Evolutionary conservation across 352 stramenopile species (phyloP), one percentile per base, ranked within the genome.

Genomic region (Globisporangium cederbergense): DNA sequence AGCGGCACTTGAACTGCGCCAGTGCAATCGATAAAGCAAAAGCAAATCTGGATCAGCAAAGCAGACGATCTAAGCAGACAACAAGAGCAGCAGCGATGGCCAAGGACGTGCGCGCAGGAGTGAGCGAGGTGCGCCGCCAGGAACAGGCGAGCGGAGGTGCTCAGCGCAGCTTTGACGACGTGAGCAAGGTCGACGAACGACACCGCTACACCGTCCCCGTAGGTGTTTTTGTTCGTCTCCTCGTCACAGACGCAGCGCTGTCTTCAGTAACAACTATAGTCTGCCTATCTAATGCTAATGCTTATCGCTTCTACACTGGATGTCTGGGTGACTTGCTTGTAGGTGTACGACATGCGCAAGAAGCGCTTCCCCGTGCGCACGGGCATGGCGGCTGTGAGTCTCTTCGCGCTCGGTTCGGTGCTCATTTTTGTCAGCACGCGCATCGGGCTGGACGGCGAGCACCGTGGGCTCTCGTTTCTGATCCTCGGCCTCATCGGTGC

Each of bases 401-500:
- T 95, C 11, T 95, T 95, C 38, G 66, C 68, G 32, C 58, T 94
- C 20, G 86, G 86, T 18, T 92, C 80, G 10, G 67, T 92, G 22
- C 65, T 94, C 22, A 88, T 94, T 63, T 92, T 76, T 58, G 71
- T 90, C 59, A 92, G 83, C 72, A 94, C 80, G 14, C 70, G 74
- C 47, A 83, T 94, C 61, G 86, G 86, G 0, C 74, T 92, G 18
- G 86, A 94, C 72, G 81, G 77, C 20, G 83, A 94, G 67, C 77
- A 75, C 28, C 82, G 82, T 22, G 86, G 86, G 1, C 67, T 94
- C 9, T 92, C 86, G 16, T 88, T 94, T 59, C 59, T 94, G 4
- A 85, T 92, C 40, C 77, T 94, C 25, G 86, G 86, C 2, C 77
- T 94, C 9, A 91, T 94, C 36, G 83, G 86, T 94, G 66, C 58